Percentiles rank a stretch among this genome's conserved stretches.
Conservation (phyloP, 768 basidiomycete genomes). For the Polyporus arcularius region DNA sequence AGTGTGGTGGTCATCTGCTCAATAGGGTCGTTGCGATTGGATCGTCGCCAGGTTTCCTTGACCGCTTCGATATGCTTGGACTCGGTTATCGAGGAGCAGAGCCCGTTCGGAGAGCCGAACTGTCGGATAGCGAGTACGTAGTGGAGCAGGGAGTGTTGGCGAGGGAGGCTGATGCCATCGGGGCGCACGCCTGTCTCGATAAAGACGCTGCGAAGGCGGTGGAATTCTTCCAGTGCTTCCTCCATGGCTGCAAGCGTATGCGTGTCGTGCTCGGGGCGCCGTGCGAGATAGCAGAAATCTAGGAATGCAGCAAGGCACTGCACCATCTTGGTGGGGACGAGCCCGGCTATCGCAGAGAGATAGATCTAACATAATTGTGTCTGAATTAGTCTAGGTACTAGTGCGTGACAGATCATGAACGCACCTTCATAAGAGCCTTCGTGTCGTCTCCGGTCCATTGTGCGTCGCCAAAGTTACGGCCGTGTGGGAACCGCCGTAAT, state of each 20-base stretch:
- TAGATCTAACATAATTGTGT: too few relatives aligned
- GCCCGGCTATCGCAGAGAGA: conserved; percentile 16
- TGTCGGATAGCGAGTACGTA: conserved; percentile 16
- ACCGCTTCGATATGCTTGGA: conserved; percentile 28
- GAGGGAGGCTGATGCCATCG: conserved; percentile 20
- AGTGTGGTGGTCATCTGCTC: too few relatives aligned
- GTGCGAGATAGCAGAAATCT: conserved; percentile 26
- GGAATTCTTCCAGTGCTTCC: conserved; percentile 13
- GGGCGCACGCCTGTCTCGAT: background rate
- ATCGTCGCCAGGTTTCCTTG: conserved; percentile 25
- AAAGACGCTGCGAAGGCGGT: conserved; percentile 17
- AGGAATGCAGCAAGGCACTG: conserved; percentile 11
- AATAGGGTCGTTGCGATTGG: conserved; percentile 1
- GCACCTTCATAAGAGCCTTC: too few relatives aligned
- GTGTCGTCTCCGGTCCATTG: too few relatives aligned
- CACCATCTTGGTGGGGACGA: conserved; percentile 16
- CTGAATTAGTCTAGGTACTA: conserved; percentile 22
- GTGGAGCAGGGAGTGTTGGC: conserved; percentile 21
- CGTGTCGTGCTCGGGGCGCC: background rate
- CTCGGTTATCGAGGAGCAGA: conserved; percentile 30
- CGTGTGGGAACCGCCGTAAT: conserved; percentile 19
- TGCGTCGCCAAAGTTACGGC: too few relatives aligned
- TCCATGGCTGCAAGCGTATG: conserved; percentile 2
- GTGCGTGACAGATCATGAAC: too few relatives aligned
- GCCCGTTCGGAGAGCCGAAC: conserved; percentile 27